Percentiles rank a stretch among this genome's conserved stretches.
These are phyloP conservation scores for Fusarium sp. DNA, from an alignment of 2,329 filamentous ascomycete species.

Conservation along the genomic window DNA sequence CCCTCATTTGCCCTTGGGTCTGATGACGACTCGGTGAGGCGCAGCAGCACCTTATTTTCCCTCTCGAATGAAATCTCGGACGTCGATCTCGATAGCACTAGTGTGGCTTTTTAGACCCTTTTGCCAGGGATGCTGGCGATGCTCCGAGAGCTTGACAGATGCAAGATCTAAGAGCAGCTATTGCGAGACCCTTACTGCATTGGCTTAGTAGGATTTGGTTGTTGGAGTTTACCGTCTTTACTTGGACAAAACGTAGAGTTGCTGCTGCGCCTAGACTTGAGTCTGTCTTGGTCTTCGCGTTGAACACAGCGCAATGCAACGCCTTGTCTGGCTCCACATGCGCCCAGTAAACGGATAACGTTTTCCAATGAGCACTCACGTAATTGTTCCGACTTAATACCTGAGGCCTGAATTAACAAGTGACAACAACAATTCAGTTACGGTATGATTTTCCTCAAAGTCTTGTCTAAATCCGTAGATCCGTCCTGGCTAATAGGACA, in stretches of 20 bases:
- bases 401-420: not conserved
- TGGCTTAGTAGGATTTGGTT: not conserved
- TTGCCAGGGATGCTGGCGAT: constrained; percentile 28
- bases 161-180: constrained; percentile 29
- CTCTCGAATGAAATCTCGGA: constrained; percentile 15
- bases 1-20: too few relatives aligned
- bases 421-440: constrained; percentile 17
- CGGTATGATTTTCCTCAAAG: constrained; percentile 25
- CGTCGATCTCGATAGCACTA: constrained; percentile 45
- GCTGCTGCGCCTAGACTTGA: not conserved
- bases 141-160: constrained; percentile 38
- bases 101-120: constrained; percentile 4
- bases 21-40: constrained; percentile 42
- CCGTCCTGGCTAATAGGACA: constrained; percentile 20
- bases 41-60: constrained; percentile 41
- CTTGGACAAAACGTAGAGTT: not conserved
- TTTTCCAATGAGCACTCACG: constrained; percentile 23
- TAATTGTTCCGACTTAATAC: not conserved
- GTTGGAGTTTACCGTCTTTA: not conserved
- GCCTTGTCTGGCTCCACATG: not conserved
- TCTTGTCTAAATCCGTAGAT: constrained; percentile 31
- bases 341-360: constrained; percentile 1
- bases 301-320: constrained; percentile 10
- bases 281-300: not conserved
- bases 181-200: constrained; percentile 36